Base-by-base conservation (phyloP, 1,284 basidiomycete species). In the Fistulina hepatica region DNA sequence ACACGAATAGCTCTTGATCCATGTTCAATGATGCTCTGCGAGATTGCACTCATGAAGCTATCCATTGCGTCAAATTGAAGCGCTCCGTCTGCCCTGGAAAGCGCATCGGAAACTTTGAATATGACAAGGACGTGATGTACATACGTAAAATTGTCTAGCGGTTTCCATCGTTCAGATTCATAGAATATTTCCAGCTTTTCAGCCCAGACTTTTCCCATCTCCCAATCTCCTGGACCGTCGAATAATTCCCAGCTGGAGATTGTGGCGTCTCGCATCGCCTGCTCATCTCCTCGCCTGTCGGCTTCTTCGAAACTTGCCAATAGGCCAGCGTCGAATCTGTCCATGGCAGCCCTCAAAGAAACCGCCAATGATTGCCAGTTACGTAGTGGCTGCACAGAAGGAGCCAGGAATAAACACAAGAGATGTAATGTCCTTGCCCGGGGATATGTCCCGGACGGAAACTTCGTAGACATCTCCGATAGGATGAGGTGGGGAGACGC, bases 141-240 rank as follows among this genome's bases (percentile, higher is more conserved):
- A n/a, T n/a, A n/a, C 81, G 80, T 81, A 52, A 93, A 77, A 58
- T 95, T 95, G 44, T 81, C 76, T 25, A 82, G 52, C 0, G 91
- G 74, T 48, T 84, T 73, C 78, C 88, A 93, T 35, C 70, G 67
- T 3, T 70, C 75, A 41, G 77, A 73, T 51, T 89, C 81, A 56
- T 93, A 95, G 52, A 97, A 90, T n/a, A 95, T 76, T 54, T 93
- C 89, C 21, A 83, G 65, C 61, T 94, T 94, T 59, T 97, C 92
- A 2, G 86, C 78, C 85, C 93, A 97, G 13, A 91, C 80, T 39
- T 84, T 76, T 1, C 85, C 88, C 64, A 91, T 77, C 55, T 93
- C 90, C 89, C 89, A 93, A 44, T 88, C 84, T 2, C 43, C 49
- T 13, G 49, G 48, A 40, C 58, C 63, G 49, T 68, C 68, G 62